Evolutionary conservation across 2,329 filamentous ascomycete species (phyloP), one percentile per base, ranked within the genome.

Genomic region (Pestalotiopsis sp.): DNA sequence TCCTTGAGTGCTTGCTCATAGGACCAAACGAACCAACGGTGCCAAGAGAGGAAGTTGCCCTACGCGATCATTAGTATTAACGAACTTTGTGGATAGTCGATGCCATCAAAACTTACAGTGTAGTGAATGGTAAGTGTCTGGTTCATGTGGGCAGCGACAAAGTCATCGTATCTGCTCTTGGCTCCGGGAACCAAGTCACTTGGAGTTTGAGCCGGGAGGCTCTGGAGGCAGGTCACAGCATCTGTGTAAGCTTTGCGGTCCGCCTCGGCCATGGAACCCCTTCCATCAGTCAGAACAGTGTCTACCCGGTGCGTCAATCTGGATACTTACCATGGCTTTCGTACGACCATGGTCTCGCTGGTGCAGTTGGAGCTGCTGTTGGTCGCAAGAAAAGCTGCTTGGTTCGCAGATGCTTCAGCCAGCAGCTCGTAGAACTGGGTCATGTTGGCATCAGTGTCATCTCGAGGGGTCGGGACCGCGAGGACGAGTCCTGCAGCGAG

Each of bases 91-190:
- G 14, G 9, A n/a, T 25, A 1, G 20, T 23, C 23, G 12, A 2
- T 7, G 17, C 14, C 4, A n/a, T 27, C 20, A 65, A 7, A 6
- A 64, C 73, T 76, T 63, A 72, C 73, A 74, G 74, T 76, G 23
- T 65, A 76, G 67, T 83, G 80, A 52, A 82, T 78, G 31, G 68
- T 71, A 23, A 74, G 69, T 2, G 79, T 81, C 52, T 75, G 72
- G 68, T 78, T 76, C 41, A 80, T 79, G 67, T 83, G 82, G 17
- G 75, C 74, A 38, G 75, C 79, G 6, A 79, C 77, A 45, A 67
- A 67, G 56, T 67, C 65, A 60, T 67, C 65, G 31, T 59, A 67
- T 39, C 65, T 69, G 14, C 52, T 27, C 39, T 49, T 67, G 13
- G 38, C 65, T 11, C 65, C 65, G 0, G 65, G 65, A 20, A 69